These are phyloP conservation scores for Penicillium alfredii DNA, from an alignment of 495 filamentous ascomycete species.

Conservation along the genomic window DNA sequence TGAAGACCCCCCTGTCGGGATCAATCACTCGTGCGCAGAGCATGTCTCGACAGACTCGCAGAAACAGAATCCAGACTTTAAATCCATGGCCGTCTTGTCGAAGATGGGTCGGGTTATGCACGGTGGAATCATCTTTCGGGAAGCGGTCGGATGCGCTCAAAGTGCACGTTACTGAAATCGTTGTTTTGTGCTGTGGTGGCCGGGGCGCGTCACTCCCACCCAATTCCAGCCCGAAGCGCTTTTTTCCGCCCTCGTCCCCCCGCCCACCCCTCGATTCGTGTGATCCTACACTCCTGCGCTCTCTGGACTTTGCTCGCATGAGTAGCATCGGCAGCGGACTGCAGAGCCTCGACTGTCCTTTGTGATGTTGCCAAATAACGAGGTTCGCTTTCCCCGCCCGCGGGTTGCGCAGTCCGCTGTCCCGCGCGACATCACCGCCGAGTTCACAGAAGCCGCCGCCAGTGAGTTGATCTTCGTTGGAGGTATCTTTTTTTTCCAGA, in stretches of 20 bases:
- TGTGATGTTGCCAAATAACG: constrained; percentile 37
- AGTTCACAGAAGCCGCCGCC: constrained; percentile 63
- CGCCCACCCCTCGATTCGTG: constrained; percentile 16
- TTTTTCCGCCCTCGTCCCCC: constrained; percentile 22
- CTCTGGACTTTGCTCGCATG: constrained; percentile 13
- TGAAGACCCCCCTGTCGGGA: too few relatives aligned
- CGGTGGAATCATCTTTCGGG: too few relatives aligned
- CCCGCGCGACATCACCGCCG: constrained; percentile 69
- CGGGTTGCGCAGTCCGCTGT: constrained; percentile 43
- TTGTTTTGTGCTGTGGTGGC: too few relatives aligned
- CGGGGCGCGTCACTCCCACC: too few relatives aligned
- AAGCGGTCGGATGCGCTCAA: too few relatives aligned
- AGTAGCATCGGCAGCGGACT: constrained; percentile 26
- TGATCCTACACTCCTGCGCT: too few relatives aligned
- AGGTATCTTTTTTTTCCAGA: not conserved
- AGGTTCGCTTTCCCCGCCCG: constrained; percentile 30
- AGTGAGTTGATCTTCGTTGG: constrained; percentile 43
- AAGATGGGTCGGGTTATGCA: too few relatives aligned
- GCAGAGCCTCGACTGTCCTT: constrained; percentile 19
- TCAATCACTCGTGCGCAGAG: too few relatives aligned
- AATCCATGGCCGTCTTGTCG: too few relatives aligned
- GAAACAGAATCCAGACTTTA: too few relatives aligned
- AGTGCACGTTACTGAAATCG: too few relatives aligned
- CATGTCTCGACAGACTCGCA: too few relatives aligned
- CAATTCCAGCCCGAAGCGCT: constrained; percentile 19